Base-by-base conservation (phyloP, 257 asterid genomes). In the Solanum chilense region DNA sequence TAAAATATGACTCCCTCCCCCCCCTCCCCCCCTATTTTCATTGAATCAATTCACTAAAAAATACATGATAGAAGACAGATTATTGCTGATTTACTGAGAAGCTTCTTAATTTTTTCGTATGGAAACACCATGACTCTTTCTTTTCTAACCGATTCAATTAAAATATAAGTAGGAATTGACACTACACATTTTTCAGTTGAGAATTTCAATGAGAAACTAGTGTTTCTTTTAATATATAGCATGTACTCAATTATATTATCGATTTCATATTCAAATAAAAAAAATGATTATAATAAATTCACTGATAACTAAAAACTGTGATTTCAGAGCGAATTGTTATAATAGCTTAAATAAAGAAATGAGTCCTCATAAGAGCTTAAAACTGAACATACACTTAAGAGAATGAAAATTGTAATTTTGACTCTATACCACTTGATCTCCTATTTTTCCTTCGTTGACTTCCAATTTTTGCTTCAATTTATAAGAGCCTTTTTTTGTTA, bases 1-100 rank as follows among this genome's bases (percentile, higher is more conserved):
- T 56, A 9, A 56, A 56, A 56, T 20, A 56, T 42, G 4, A 42
- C 20, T 7, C 7, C 3, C 7, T n/a, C 7, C 1, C 0, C 0
- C 64, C 21, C 1, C 3, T 0, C 0, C 11, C 20, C 12, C 1
- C 3, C 3, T 56, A 35, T 56, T 56, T 56, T 18, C 2, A 56
- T 7, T 20, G 25, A 20, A 7, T 4, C 25, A 56, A 20, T 2
- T 56, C 5, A 7, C n/a, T 56, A 20, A 18, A 56, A 18, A 56
- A 18, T 56, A 11, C 64, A 56, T 56, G 64, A 20, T 56, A n/a
- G 3, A 2, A 56, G 1, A 56, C 12, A 56, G 1, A 56, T 20
- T 56, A 20, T 56, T 20, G 25, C 0, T 56, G 4, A 20, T 20
- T 3, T 56, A 56, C 1, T 56, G 64, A 18, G 12, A 56, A 0